Evolutionary conservation across 257 asterid genomes (phyloP).

Genomic region (Handroanthus guayacan): DNA sequence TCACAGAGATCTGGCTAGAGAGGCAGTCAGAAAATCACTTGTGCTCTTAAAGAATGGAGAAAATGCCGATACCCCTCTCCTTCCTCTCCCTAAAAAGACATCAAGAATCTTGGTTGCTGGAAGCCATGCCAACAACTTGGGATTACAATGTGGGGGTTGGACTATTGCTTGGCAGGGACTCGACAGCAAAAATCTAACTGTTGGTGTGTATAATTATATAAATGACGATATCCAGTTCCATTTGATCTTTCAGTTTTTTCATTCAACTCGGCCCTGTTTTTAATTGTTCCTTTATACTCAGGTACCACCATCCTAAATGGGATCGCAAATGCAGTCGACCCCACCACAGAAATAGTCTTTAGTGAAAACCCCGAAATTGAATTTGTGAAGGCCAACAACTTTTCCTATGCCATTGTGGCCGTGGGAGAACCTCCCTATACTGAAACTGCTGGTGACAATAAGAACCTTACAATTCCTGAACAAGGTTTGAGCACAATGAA

Average conservation of each 20-base stretch:
- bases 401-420: conserved; percentile 56
- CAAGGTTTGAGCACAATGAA: conserved; percentile 43
- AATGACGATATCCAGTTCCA: not conserved
- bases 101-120: conserved; percentile 59
- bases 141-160: conserved; percentile 70
- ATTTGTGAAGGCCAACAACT: conserved; percentile 42
- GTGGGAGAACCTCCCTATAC: conserved; percentile 67
- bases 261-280: not conserved
- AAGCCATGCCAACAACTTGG: conserved; percentile 56
- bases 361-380: conserved; percentile 36
- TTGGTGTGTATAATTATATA: conserved; percentile 32
- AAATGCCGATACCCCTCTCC: conserved; percentile 39
- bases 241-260: not conserved
- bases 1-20: conserved; percentile 62
- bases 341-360: conserved; percentile 45
- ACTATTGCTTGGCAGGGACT: conserved; percentile 65
- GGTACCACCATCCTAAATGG: conserved; percentile 62
- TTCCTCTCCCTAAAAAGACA: conserved; percentile 59
- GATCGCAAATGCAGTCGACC: conserved; percentile 40
- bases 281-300: not conserved
- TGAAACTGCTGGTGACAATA: conserved; percentile 53
- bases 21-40: conserved; percentile 63
- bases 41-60: conserved; percentile 61
- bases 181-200: conserved; percentile 47
- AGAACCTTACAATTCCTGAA: conserved; percentile 49